Percentiles rank a stretch among this genome's conserved stretches.
These are phyloP conservation scores for Sicyos baderoa DNA, from an alignment of 306 rosid genomes.

Conservation along the genomic window DNA sequence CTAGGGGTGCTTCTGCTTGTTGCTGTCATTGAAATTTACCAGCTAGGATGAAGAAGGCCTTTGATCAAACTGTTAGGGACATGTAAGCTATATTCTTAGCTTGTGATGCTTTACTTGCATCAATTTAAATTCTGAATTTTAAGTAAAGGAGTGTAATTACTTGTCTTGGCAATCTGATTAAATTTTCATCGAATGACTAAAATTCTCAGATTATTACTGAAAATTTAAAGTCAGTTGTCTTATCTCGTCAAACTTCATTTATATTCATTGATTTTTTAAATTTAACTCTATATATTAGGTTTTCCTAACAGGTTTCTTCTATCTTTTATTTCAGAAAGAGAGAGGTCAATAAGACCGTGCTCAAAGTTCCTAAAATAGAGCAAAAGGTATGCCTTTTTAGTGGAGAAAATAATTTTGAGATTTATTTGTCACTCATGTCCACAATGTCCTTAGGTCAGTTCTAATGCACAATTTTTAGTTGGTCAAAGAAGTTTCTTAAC, in stretches of 20 bases:
- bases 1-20: conserved; percentile 29
- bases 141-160: too few species aligned
- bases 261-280: conserved; percentile 4
- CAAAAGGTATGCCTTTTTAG: conserved; percentile 62
- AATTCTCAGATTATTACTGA: too few species aligned
- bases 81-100: conserved; percentile 45
- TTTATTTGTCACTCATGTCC: not conserved
- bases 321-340: conserved; percentile 60
- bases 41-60: conserved; percentile 71
- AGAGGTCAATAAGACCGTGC: conserved; percentile 91
- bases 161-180: too few species aligned
- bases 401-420: not conserved
- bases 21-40: conserved; percentile 24
- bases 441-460: not conserved
- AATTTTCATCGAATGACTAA: too few species aligned
- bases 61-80: conserved; percentile 96
- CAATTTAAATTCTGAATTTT: too few species aligned
- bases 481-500: not conserved
- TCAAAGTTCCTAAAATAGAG: conserved; percentile 94
- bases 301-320: conserved; percentile 13
- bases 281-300: not conserved
- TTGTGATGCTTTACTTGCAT: too few species aligned
- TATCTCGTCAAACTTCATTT: conserved; percentile 1
- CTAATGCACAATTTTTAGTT: not conserved
- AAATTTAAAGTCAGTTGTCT: too few species aligned